These are phyloP conservation scores for Wallacemonas sp. DNA, from an alignment of 208 protist species.

Conservation along the genomic window DNA sequence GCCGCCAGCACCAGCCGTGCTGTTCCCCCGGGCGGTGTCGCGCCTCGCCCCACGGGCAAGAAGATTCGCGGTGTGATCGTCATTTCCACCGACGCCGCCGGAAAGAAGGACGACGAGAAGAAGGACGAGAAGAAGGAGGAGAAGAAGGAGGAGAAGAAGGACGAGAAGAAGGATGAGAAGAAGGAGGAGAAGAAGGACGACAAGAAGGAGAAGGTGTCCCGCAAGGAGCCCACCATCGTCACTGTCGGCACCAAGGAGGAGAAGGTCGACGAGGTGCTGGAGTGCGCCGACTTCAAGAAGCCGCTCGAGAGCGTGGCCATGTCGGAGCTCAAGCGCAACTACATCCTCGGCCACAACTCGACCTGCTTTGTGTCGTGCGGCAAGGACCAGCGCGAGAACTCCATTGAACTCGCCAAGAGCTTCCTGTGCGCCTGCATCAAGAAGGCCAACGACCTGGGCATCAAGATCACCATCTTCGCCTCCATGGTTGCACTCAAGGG, in stretches of 20 bases:
- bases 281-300: constrained; percentile 36
- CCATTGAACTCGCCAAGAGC: constrained; percentile 38
- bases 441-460: constrained; percentile 38
- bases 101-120: constrained; percentile 23
- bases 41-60: constrained; percentile 19
- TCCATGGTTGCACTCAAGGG: constrained; percentile 60
- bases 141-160: constrained; percentile 20
- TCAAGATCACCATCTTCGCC: constrained; percentile 59
- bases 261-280: constrained; percentile 56
- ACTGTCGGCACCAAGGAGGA: constrained; percentile 34
- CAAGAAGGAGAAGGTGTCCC: constrained; percentile 39
- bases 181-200: constrained; percentile 28
- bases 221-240: constrained; percentile 49
- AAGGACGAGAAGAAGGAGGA: constrained; percentile 14
- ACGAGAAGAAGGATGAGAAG: constrained; percentile 25
- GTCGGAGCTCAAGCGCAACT: constrained; percentile 52
- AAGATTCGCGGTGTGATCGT: constrained; percentile 19
- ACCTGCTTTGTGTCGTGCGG: constrained; percentile 48
- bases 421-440: constrained; percentile 56
- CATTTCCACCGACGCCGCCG: constrained; percentile 6
- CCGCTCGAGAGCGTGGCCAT: constrained; percentile 40
- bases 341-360: constrained; percentile 64
- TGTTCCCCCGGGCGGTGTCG: neutral
- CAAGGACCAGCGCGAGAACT: constrained; percentile 29
- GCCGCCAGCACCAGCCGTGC: neutral